Conservation (phyloP, 2,329 filamentous ascomycete species). For the Aspergillus arachidicola region DNA sequence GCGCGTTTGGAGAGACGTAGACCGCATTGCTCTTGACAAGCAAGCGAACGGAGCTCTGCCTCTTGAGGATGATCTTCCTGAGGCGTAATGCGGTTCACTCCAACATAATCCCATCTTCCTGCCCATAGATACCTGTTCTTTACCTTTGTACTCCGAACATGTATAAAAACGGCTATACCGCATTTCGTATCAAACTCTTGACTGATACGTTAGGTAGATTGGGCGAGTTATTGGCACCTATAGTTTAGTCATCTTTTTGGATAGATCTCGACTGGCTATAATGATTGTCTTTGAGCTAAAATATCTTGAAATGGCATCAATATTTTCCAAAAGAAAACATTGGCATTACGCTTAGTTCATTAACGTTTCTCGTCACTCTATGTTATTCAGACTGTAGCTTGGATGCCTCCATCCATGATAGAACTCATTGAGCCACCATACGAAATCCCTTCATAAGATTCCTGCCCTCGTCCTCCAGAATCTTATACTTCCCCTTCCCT, state of each 20-base stretch:
- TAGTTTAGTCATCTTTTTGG: neutral
- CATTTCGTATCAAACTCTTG: neutral
- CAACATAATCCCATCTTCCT: neutral
- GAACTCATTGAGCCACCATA: neutral
- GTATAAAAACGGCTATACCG: neutral
- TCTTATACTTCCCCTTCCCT: slow-evolving; percentile 20
- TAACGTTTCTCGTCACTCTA: neutral
- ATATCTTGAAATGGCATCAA: too few species aligned
- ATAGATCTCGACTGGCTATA: neutral
- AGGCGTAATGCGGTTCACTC: too few species aligned
- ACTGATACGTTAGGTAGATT: neutral
- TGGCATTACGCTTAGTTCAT: neutral
- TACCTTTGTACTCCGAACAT: neutral
- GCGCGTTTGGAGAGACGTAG: slow-evolving; percentile 80
- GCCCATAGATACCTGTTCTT: neutral
- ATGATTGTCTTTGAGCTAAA: neutral
- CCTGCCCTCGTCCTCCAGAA: slow-evolving; percentile 25
- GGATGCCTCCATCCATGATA: neutral
- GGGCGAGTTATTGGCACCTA: neutral
- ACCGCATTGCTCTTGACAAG: slow-evolving; percentile 68
- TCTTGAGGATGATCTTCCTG: slow-evolving; percentile 42
- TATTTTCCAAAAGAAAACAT: neutral
- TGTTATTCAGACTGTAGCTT: neutral
- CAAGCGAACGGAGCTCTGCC: slow-evolving; percentile 57
- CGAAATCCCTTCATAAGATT: slow-evolving; percentile 29